Conservation (phyloP, 2,329 filamentous ascomycete genomes). For the Ophiobolus disseminans region DNA sequence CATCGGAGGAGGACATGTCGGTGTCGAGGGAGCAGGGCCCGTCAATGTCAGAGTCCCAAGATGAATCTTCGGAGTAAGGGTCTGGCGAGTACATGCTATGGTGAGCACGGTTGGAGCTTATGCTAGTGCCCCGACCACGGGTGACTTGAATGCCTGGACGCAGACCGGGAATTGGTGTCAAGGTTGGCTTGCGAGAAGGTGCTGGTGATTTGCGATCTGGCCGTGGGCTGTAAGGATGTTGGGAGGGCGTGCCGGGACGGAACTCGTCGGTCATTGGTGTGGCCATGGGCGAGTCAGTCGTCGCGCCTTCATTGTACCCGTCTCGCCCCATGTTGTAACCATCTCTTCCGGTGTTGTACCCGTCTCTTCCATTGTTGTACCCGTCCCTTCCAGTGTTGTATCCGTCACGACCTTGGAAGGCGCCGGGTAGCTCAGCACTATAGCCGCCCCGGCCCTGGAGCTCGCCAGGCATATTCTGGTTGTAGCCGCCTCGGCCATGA, state of each 20-base stretch:
- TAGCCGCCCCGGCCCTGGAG: conserved; percentile 44
- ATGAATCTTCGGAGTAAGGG: conserved; percentile 46
- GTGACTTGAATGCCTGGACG: conserved; percentile 46
- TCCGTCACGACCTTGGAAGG: conserved; percentile 45
- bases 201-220: conserved; percentile 38
- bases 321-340: conserved; percentile 32
- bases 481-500: conserved; percentile 43
- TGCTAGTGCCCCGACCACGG: conserved; percentile 34
- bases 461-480: conserved; percentile 39
- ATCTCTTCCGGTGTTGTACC: conserved; percentile 36
- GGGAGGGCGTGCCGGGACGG: conserved; percentile 41
- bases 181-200: conserved; percentile 44
- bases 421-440: conserved; percentile 36
- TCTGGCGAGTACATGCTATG: conserved; percentile 37
- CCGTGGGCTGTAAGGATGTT: conserved; percentile 39
- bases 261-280: conserved; percentile 42
- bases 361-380: conserved; percentile 41
- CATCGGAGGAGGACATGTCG: conserved; percentile 23
- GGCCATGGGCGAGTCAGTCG: conserved; percentile 41
- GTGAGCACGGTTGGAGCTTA: conserved; percentile 40
- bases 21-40: conserved; percentile 42
- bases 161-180: conserved; percentile 46
- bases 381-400: conserved; percentile 46
- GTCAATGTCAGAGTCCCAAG: conserved; percentile 52
- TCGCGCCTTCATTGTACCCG: conserved; percentile 35